Percentiles rank a stretch among this genome's conserved stretches.
Conservation (phyloP, 176 grass and related monocot genomes). For the Triticum turgidum region DNA sequence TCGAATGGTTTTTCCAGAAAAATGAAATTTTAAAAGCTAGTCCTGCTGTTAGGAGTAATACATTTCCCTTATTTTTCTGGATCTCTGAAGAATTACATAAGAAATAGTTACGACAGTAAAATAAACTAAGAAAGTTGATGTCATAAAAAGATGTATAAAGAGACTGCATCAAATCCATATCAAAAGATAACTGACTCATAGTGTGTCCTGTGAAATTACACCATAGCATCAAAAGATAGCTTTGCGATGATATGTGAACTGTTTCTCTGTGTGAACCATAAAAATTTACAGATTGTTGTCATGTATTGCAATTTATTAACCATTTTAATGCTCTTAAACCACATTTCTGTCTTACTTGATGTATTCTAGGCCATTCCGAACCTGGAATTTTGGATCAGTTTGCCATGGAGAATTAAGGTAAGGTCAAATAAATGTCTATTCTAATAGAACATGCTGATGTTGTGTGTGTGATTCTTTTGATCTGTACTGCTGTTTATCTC, state of each 20-base stretch:
- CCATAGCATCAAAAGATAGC: not conserved
- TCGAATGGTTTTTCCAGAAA: not conserved
- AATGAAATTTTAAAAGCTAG: not conserved
- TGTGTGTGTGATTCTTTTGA: not conserved
- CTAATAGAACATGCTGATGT: conserved; percentile 3
- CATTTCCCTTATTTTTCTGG: not conserved
- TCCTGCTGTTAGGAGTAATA: not conserved
- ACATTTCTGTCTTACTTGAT: conserved; percentile 18
- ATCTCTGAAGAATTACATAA: not conserved
- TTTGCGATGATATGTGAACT: not conserved
- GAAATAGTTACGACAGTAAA: not conserved
- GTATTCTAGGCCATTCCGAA: conserved; percentile 80
- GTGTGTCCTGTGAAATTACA: not conserved
- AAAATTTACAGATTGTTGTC: not conserved
- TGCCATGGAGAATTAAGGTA: conserved; percentile 63
- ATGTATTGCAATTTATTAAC: not conserved
- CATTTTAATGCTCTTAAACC: conserved; percentile 15
- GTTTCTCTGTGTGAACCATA: not conserved
- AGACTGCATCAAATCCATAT: not conserved
- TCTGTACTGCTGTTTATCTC: not conserved
- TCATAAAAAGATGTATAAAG: not conserved
- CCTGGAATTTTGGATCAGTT: conserved; percentile 77
- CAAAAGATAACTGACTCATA: not conserved
- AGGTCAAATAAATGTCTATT: conserved; percentile 22
- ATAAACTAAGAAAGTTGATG: not conserved